Base-by-base conservation (phyloP, 192 early-diverging fungal genomes). In the Coemansia sp. region DNA sequence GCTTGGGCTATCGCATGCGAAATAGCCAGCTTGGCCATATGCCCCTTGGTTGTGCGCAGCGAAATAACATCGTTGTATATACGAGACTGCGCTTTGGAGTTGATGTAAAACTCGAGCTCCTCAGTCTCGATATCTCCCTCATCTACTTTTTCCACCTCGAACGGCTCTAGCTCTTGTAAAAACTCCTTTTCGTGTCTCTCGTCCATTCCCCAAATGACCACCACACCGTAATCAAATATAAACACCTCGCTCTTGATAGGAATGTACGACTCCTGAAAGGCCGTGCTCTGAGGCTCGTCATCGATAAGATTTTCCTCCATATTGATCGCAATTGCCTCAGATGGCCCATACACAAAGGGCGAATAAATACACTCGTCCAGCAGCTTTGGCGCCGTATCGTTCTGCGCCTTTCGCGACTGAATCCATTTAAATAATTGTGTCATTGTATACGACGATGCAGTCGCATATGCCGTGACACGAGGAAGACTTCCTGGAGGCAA, bases 161-260 rank as follows among this genome's bases (percentile, higher is more conserved):
- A 83, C 18, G 76, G 77, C 69, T 95, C 94, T 2, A 97, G 72
- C 63, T 92, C 92, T 16, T 82, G 79, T 48, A 99, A 78, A 36
- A 96, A 74, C 50, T 84, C 76, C 25, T 84, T 75, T 62, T 97
- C 95, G 64, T 99, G 94, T 22, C 84, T 72, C 61, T 90, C 89
- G 29, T 88, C 85, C 87, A 96, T 92, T 33, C 94, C 95, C 96
- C 96, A 99, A 67, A 99, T 91, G 0, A 99, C 96, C 14, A 93
- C 87, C 7, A 96, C 95, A 36, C 95, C 94, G 72, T 96, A 96
- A 69, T 95, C 94, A 76, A 99, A 96, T 56, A 90, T 87, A 68
- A 96, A 88, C 50, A 93, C 76, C 74, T 96, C 93, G 33, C 86
- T 84, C 71, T 80, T 76, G 56, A 84, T 83, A 34, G 71, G 69